A percentile compares a stretch with the other conserved stretches of the same genome.
These are phyloP conservation scores for Epichloe gansuensis DNA, from an alignment of 2,329 filamentous ascomycete genomes.

Conservation along the genomic window DNA sequence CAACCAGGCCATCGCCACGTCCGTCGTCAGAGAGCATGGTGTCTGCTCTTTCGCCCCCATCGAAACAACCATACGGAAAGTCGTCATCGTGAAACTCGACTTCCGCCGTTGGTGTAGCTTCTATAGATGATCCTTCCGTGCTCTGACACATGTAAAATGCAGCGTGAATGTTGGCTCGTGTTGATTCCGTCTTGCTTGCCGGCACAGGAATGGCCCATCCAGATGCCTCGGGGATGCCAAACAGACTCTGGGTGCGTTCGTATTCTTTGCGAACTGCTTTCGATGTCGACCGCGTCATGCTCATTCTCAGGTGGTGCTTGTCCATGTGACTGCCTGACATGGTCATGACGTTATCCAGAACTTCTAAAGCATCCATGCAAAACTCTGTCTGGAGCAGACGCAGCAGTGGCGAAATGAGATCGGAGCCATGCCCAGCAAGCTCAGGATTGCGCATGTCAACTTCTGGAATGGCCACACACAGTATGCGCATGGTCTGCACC, in stretches of 20 bases:
- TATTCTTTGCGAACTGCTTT: slow-evolving; percentile 86
- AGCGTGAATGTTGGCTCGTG: slow-evolving; percentile 84
- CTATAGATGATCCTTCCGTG: slow-evolving; percentile 42
- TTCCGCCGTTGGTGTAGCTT: slow-evolving; percentile 63
- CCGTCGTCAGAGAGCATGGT: slow-evolving; percentile 88
- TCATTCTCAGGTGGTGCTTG: slow-evolving; percentile 91
- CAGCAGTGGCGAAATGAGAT: slow-evolving; percentile 85
- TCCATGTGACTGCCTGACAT: slow-evolving; percentile 89
- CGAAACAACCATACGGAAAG: slow-evolving; percentile 70
- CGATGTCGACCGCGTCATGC: slow-evolving; percentile 84
- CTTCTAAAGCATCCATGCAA: slow-evolving; percentile 81
- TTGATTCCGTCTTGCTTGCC: slow-evolving; percentile 75
- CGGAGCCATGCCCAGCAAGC: slow-evolving; percentile 80
- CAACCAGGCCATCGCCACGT: slow-evolving; percentile 53
- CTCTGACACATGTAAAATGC: slow-evolving; percentile 90
- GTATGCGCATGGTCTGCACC: slow-evolving; percentile 80
- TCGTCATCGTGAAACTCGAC: slow-evolving; percentile 91
- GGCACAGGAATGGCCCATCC: slow-evolving; percentile 95
- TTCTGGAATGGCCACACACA: slow-evolving; percentile 73
- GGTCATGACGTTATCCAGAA: slow-evolving; percentile 89
- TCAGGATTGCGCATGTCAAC: slow-evolving; percentile 89
- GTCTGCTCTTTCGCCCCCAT: slow-evolving; percentile 59
- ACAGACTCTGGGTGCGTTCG: slow-evolving; percentile 83
- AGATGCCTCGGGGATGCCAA: slow-evolving; percentile 89
- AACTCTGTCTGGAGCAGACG: slow-evolving; percentile 85